These are phyloP conservation scores for Didymellaceae sp. DNA, from an alignment of 2,329 filamentous ascomycete genomes.

Conservation along the genomic window DNA sequence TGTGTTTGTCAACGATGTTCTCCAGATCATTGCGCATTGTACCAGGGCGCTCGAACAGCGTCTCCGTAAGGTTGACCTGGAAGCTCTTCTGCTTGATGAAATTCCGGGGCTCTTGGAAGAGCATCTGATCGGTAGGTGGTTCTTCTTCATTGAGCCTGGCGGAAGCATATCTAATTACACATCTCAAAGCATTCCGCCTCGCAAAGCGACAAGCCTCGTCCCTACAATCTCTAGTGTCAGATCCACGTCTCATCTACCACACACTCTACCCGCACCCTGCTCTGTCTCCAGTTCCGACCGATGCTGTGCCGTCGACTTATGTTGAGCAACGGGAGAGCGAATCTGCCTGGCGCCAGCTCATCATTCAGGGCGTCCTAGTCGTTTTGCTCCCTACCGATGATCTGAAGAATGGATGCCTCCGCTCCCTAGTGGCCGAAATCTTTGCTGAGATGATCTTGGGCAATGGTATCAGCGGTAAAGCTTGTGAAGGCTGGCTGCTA, in stretches of 20 bases:
- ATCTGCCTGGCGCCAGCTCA: constrained; percentile 80
- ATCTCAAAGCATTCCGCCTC: constrained; percentile 71
- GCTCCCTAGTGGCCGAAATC: constrained; percentile 83
- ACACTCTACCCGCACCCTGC: constrained; percentile 80
- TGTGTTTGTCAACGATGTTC: constrained; percentile 82
- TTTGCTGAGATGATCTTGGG: constrained; percentile 89
- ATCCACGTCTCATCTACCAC: constrained; percentile 78
- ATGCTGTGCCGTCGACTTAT: constrained; percentile 58
- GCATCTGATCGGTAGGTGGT: constrained; percentile 75
- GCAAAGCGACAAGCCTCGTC: constrained; percentile 64
- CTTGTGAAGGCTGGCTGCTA: constrained; percentile 86
- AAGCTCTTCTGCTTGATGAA: constrained; percentile 84
- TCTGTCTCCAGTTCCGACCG: constrained; percentile 75
- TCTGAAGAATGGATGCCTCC: constrained; percentile 84
- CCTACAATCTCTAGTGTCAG: constrained; percentile 65
- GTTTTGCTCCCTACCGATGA: constrained; percentile 91
- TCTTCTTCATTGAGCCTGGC: constrained; percentile 25
- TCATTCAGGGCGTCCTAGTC: constrained; percentile 82
- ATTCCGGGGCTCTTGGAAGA: constrained; percentile 79
- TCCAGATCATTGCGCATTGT: constrained; percentile 91
- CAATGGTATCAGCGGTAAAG: constrained; percentile 78
- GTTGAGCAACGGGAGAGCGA: constrained; percentile 77
- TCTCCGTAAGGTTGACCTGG: constrained; percentile 80
- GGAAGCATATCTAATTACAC: constrained; percentile 34
- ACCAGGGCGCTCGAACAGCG: constrained; percentile 87